Evolutionary conservation across 148 eudicot species (phyloP).

Genomic region (Cornus suecica): DNA sequence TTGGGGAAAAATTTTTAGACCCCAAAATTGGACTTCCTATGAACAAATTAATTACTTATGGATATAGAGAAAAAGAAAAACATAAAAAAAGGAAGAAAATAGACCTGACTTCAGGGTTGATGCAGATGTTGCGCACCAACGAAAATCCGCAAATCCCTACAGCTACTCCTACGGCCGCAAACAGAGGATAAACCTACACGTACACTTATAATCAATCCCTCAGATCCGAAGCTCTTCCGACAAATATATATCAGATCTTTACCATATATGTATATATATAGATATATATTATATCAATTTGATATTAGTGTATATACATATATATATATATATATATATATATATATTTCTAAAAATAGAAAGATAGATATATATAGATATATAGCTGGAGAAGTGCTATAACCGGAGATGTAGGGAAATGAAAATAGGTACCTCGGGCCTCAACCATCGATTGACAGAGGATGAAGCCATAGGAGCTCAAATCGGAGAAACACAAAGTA

Average conservation of each 20-base stretch:
- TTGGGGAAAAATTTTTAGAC: too few relatives aligned
- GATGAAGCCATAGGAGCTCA: conserved; percentile 13
- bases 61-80: too few relatives aligned
- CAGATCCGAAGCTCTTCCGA: too few relatives aligned
- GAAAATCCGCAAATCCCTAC: conserved; percentile 76
- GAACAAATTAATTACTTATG: too few relatives aligned
- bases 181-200: conserved; percentile 67
- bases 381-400: neutral
- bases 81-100: neutral
- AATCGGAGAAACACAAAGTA: neutral
- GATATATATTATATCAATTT: too few relatives aligned
- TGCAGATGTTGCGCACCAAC: conserved; percentile 61
- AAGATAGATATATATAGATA: neutral
- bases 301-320: neutral
- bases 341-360: neutral
- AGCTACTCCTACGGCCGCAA: conserved; percentile 74
- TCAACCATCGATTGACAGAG: conserved; percentile 54
- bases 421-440: conserved; percentile 64
- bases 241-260: too few relatives aligned
- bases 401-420: conserved; percentile 4
- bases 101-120: conserved; percentile 88
- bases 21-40: too few relatives aligned
- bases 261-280: neutral
- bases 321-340: neutral
- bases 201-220: too few relatives aligned